phyloP scores from a whole-genome alignment of 2,329 filamentous ascomycete species.

The Talaromyces sp. region DNA sequence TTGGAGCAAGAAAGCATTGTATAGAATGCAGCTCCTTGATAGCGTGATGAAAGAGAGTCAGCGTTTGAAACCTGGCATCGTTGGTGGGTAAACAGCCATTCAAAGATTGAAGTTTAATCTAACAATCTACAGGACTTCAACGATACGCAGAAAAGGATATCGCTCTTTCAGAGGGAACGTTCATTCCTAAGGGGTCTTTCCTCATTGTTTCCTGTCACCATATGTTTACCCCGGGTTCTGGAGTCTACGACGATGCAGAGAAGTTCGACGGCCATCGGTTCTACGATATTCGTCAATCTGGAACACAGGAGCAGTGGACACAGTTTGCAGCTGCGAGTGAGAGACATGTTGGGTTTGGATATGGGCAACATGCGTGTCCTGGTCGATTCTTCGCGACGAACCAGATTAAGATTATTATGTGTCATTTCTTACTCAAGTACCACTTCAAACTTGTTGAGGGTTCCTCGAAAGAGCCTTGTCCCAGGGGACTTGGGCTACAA shows the following conservation, averaged over 20 bases:
- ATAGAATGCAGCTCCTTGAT: constrained; percentile 10
- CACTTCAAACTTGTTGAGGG: constrained; percentile 31
- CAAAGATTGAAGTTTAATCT: too few species aligned
- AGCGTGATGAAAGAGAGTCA: constrained; percentile 12
- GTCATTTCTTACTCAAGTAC: constrained; percentile 53
- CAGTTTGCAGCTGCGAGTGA: constrained; percentile 21
- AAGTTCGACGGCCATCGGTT: constrained; percentile 3
- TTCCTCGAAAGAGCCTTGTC: neutral
- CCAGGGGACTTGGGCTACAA: too few species aligned
- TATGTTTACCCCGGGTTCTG: constrained; percentile 1
- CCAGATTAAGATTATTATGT: constrained; percentile 56
- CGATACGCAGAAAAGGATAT: neutral
- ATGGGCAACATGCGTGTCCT: constrained; percentile 39
- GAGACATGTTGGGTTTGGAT: constrained; percentile 29
- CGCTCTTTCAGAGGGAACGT: constrained; percentile 1
- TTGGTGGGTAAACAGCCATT: constrained; percentile 1
- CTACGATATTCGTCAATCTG: constrained; percentile 11
- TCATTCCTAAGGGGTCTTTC: neutral
- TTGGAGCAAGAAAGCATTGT: constrained; percentile 5
- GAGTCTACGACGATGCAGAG: too few species aligned
- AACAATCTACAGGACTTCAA: neutral
- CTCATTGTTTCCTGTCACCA: neutral
- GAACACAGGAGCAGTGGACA: neutral
- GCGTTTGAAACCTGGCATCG: constrained; percentile 1
- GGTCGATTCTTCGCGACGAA: constrained; percentile 58